phyloP scores from a whole-genome alignment of 75 land plant species.

The Cunninghamia lanceolata region DNA sequence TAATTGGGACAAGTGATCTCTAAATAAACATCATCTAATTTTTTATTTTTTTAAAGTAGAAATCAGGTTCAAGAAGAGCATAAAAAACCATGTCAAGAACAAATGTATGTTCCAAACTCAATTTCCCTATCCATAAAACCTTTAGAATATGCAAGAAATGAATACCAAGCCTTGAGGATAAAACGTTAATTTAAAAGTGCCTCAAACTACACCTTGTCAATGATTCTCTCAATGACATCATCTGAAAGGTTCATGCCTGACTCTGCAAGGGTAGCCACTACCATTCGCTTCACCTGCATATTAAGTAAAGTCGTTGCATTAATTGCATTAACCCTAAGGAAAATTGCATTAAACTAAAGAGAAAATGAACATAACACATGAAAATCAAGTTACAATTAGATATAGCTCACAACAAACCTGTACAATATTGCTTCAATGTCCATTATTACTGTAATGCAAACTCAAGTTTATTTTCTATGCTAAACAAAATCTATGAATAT shows the following conservation, averaged over 20 bases:
- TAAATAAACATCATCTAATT: not conserved
- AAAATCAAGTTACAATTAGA: not conserved
- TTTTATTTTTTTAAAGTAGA: not conserved
- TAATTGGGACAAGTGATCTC: not conserved
- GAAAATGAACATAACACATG: not conserved
- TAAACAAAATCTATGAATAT: not conserved
- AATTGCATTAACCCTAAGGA: not conserved
- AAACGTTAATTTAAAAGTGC: not conserved
- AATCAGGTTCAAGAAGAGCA: not conserved
- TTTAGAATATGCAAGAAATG: not conserved
- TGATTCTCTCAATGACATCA: conserved; percentile 68
- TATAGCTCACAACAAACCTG: not conserved
- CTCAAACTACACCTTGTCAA: conserved; percentile 55
- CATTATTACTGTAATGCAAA: not conserved
- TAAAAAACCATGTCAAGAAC: not conserved
- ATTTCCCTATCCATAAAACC: not conserved
- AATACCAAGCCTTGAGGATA: not conserved
- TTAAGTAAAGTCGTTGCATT: not conserved
- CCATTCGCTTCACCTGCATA: conserved; percentile 78
- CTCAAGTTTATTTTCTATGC: not conserved
- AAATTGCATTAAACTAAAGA: not conserved
- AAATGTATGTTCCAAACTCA: not conserved
- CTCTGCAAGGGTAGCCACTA: conserved; percentile 89
- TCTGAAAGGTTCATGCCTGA: conserved; percentile 85
- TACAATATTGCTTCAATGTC: not conserved